These are phyloP conservation scores for Pilobolus umbonatus DNA, from an alignment of 192 early-diverging fungal species.

Conservation along the genomic window DNA sequence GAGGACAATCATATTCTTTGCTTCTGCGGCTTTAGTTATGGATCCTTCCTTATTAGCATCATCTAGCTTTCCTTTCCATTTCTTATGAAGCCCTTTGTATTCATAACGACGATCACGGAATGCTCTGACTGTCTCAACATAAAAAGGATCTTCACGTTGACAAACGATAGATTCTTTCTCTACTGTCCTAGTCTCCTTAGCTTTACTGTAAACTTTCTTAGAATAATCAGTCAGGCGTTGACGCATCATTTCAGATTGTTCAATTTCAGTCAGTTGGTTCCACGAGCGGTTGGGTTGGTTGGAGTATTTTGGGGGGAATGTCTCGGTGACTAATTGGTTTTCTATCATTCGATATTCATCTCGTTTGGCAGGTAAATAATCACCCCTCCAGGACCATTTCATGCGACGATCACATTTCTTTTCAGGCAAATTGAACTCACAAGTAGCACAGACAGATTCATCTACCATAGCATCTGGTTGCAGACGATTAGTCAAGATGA, in stretches of 20 bases:
- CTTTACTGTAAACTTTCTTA: slow-evolving; percentile 81
- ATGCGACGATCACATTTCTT: slow-evolving; percentile 89
- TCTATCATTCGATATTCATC: slow-evolving; percentile 91
- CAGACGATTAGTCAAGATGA: slow-evolving; percentile 95
- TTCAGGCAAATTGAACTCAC: slow-evolving; percentile 87
- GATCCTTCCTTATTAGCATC: slow-evolving; percentile 62
- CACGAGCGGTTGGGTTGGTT: slow-evolving; percentile 54
- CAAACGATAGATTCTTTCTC: slow-evolving; percentile 89
- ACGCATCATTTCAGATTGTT: slow-evolving; percentile 69
- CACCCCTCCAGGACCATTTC: slow-evolving; percentile 98
- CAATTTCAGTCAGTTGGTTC: slow-evolving; percentile 57
- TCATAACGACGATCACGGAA: slow-evolving; percentile 98
- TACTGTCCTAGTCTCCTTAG: slow-evolving; percentile 75
- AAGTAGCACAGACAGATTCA: slow-evolving; percentile 83
- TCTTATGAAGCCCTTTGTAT: slow-evolving; percentile 93
- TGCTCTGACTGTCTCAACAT: slow-evolving; percentile 91
- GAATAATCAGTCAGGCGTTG: slow-evolving; percentile 85
- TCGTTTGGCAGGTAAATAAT: slow-evolving; percentile 86
- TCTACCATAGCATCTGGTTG: slow-evolving; percentile 96
- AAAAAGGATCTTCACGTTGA: slow-evolving; percentile 97
- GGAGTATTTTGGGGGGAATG: slow-evolving; percentile 62
- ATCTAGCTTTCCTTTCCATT: slow-evolving; percentile 82
- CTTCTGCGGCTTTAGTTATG: slow-evolving; percentile 66
- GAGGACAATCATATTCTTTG: slow-evolving; percentile 88
- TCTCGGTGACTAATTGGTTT: slow-evolving; percentile 77